These are phyloP conservation scores for Candida argentea DNA, from an alignment of 805 yeast species.

Conservation along the genomic window DNA sequence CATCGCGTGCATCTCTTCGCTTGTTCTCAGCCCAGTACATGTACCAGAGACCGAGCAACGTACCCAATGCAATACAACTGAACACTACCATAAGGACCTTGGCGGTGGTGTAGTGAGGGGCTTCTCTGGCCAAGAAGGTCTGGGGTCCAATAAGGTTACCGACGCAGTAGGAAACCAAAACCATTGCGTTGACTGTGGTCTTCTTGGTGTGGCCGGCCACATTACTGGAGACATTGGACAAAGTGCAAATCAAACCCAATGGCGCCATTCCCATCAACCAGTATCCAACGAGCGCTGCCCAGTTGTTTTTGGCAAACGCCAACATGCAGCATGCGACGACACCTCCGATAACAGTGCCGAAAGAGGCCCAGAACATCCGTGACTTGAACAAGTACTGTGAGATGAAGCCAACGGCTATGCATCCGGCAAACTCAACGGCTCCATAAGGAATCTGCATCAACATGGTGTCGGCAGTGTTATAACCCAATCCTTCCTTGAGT, in stretches of 20 bases:
- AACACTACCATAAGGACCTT: conserved; percentile 31
- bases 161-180: conserved; percentile 39
- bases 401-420: conserved; percentile 18
- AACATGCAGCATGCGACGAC: conserved; percentile 25
- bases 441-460: conserved; percentile 39
- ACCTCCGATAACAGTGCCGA: conserved; percentile 14
- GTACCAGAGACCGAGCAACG: conserved; percentile 16
- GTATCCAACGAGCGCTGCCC: conserved; percentile 16
- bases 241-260: conserved; percentile 16
- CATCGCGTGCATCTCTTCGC: conserved; percentile 20
- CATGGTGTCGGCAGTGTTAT: conserved; percentile 22
- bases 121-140: conserved; percentile 32
- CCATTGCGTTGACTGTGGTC: conserved; percentile 33
- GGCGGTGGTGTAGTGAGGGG: conserved; percentile 35
- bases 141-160: conserved; percentile 52
- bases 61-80: conserved; percentile 14
- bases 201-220: conserved; percentile 52
- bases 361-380: conserved; percentile 16
- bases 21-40: conserved; percentile 26
- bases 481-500: conserved; percentile 16
- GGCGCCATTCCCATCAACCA: conserved; percentile 24
- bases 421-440: conserved; percentile 34
- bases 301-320: conserved; percentile 27
- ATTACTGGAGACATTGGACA: conserved; percentile 34
- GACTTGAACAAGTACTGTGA: conserved; percentile 14